These are phyloP conservation scores for Pythium aphanidermatum DNA, from an alignment of 352 stramenopile genomes.

Conservation along the genomic window DNA sequence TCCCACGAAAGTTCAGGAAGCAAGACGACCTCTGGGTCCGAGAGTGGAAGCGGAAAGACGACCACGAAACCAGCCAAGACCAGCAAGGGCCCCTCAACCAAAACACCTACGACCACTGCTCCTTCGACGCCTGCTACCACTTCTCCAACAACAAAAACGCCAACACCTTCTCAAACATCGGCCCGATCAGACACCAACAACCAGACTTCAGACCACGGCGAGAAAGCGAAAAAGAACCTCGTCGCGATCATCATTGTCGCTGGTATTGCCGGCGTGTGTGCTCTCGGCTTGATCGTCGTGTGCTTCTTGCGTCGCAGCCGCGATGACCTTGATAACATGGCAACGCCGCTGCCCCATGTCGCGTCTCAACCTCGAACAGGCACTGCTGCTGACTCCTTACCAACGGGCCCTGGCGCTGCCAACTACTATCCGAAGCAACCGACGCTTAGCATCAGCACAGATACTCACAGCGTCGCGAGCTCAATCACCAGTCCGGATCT, in stretches of 20 bases:
- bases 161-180: too few species aligned
- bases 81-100: conserved; percentile 7
- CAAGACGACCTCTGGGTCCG: conserved; percentile 5
- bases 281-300: conserved; percentile 15
- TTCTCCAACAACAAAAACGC: not conserved
- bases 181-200: conserved; percentile 1
- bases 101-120: not conserved
- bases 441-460: conserved; percentile 13
- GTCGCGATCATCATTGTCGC: conserved; percentile 18
- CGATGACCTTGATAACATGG: conserved; percentile 13
- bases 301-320: conserved; percentile 19
- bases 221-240: conserved; percentile 9
- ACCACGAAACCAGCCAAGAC: conserved; percentile 8
- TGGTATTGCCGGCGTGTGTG: conserved; percentile 17
- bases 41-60: not conserved
- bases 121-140: not conserved
- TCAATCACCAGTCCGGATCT: conserved; percentile 14
- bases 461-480: not conserved
- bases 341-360: conserved; percentile 7
- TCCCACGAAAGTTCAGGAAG: not conserved
- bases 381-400: not conserved
- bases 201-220: not conserved
- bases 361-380: not conserved
- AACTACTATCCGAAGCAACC: conserved; percentile 13
- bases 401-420: conserved; percentile 9